phyloP scores from a whole-genome alignment of 306 rosid genomes.

The Phaseolus lunatus region DNA sequence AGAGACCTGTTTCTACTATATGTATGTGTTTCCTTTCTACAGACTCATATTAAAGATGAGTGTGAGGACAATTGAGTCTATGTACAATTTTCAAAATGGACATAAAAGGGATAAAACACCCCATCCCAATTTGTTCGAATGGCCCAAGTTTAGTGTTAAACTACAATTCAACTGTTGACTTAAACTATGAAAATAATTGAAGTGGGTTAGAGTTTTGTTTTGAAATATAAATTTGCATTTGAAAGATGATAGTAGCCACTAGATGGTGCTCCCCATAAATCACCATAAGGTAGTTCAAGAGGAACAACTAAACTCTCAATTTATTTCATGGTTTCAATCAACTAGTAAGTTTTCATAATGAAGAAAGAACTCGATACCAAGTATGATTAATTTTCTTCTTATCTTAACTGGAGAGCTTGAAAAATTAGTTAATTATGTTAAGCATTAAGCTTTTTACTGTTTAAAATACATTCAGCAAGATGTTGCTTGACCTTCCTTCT shows the following conservation, averaged over 20 bases:
- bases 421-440: slow-evolving; percentile 28
- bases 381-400: slow-evolving; percentile 8
- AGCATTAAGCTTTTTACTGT: neutral
- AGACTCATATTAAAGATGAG: neutral
- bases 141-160: neutral
- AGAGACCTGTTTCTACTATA: neutral
- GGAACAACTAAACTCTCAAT: neutral
- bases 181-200: neutral
- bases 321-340: slow-evolving; percentile 28
- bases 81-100: neutral
- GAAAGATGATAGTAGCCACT: neutral
- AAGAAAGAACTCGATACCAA: neutral
- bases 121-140: neutral
- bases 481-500: slow-evolving; percentile 18
- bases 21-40: neutral
- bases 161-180: neutral
- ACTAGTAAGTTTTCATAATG: slow-evolving; percentile 25
- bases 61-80: neutral
- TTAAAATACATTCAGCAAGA: slow-evolving; percentile 12
- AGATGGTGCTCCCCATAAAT: neutral
- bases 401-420: slow-evolving; percentile 28
- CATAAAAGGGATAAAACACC: neutral
- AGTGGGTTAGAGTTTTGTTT: neutral
- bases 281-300: neutral
- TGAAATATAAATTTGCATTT: neutral